phyloP scores from a whole-genome alignment of 2,329 filamentous ascomycete species.

The Fusarium secorum region DNA sequence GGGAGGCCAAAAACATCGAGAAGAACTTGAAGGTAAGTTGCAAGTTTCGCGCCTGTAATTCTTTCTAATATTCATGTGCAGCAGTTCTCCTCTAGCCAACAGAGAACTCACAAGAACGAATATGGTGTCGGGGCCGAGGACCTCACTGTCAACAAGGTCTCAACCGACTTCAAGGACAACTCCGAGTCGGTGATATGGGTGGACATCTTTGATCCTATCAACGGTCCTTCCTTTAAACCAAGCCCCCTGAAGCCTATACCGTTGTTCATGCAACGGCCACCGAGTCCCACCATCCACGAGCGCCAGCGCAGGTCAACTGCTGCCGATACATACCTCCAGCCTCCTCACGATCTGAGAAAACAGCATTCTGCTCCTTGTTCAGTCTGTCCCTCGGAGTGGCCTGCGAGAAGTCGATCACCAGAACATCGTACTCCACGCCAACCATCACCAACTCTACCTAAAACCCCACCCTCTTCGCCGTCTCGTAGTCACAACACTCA shows the following conservation, averaged over 20 bases:
- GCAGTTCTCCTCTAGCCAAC: constrained; percentile 6
- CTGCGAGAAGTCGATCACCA: background rate
- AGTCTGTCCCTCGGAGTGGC: background rate
- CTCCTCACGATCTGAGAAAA: constrained; percentile 5
- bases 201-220: constrained; percentile 58
- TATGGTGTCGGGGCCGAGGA: constrained; percentile 14
- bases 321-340: constrained; percentile 22
- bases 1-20: constrained; percentile 47
- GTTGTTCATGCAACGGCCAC: constrained; percentile 51
- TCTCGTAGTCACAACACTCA: background rate
- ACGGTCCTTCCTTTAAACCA: constrained; percentile 56
- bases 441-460: background rate
- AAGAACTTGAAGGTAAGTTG: constrained; percentile 5
- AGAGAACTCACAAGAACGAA: background rate
- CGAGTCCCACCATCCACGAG: constrained; percentile 25
- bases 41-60: background rate
- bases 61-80: constrained; percentile 1
- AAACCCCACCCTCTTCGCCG: background rate
- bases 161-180: constrained; percentile 33
- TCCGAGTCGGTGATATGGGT: constrained; percentile 56
- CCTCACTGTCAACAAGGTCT: background rate
- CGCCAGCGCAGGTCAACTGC: constrained; percentile 11
- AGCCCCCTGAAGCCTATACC: constrained; percentile 62
- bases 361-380: constrained; percentile 7
- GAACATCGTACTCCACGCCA: background rate